Evolutionary conservation across 164 flowering plant species (phyloP), one percentile per base, ranked within the genome.

Genomic region (Amborella trichopoda): DNA sequence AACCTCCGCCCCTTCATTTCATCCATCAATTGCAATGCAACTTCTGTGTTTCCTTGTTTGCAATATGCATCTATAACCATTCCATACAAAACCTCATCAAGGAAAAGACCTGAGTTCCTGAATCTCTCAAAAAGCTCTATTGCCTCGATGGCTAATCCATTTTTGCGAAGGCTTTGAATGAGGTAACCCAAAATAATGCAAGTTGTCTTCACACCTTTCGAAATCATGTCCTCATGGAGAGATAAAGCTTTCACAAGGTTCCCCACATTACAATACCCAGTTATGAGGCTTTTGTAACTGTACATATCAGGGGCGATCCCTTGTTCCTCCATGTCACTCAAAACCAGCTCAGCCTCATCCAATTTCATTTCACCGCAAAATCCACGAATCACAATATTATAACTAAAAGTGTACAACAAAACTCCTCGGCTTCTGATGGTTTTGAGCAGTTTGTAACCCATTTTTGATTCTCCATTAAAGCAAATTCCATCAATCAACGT

Each of bases 401-500:
- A 84, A 22, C 80, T 63, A 66, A 61, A 68, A 3, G 52, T 44
- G 62, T 54, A 63, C 27, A 77, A 28, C 3, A 62, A 68, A 25
- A 52, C 28, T 9, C 61, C 66, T 10, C 37, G 49, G 5, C 11
- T 45, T 44, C 68, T 59, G 58, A 56, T 60, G 16, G 34, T 55
- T 44, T 50, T 62, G 17, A 87, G 78, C 21, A 75, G 17, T 39
- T 70, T 36, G 49, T 64, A 75, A 1, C 69, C 90, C 27, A 25
- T 30, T 40, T 51, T 67, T 8, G 85, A 28, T 46, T 47, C 37
- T n/a, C 49, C 49, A 48, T 59, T 39, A 22, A 17, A 59, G 38
- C 93, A 84, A 45, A 84, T 65, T 40, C 80, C 84, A 48, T 76
- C 70, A 56, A 88, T 67, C 48, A 47, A 69, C 1, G 77, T 71